Percentiles rank a stretch among this genome's conserved stretches.
Evolutionary conservation across 139 green algal species (phyloP).

Genomic region (Coelastrella sp.): DNA sequence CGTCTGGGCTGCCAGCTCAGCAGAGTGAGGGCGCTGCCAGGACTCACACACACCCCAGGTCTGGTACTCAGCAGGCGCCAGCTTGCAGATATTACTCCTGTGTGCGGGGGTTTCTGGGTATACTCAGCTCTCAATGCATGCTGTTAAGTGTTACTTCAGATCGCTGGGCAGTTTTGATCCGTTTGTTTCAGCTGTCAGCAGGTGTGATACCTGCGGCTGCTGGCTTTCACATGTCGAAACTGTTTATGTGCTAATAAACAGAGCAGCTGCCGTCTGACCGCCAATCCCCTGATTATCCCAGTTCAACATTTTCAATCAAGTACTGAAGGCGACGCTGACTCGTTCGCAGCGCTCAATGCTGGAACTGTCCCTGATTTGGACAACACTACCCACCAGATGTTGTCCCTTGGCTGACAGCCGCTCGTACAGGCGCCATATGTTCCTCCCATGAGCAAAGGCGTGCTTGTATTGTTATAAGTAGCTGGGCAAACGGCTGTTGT

Average conservation of each 20-base stretch:
- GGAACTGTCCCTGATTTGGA: too few species aligned
- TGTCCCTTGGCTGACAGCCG: conserved; percentile 1
- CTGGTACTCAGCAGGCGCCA: neutral
- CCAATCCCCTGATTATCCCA: too few species aligned
- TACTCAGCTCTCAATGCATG: neutral
- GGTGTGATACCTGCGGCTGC: too few species aligned
- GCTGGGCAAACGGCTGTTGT: too few species aligned
- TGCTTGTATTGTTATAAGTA: too few species aligned
- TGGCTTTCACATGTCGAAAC: neutral
- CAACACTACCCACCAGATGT: neutral
- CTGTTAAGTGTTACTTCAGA: neutral
- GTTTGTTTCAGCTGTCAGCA: neutral
- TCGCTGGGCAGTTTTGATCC: neutral
- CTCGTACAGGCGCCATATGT: neutral
- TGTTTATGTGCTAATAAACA: neutral
- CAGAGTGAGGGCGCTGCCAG: neutral
- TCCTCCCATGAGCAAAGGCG: neutral
- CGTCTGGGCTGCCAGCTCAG: neutral
- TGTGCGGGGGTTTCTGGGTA: neutral
- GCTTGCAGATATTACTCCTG: conserved; percentile 27
- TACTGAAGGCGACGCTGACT: too few species aligned
- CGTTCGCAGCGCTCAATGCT: too few species aligned
- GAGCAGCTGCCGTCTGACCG: too few species aligned
- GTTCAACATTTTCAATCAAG: too few species aligned
- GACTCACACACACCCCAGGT: conserved; percentile 35